Percentiles rank a stretch among this genome's conserved stretches.
These are phyloP conservation scores for Amesomyces nigricolor DNA, from an alignment of 2,329 filamentous ascomycete genomes.

Conservation along the genomic window DNA sequence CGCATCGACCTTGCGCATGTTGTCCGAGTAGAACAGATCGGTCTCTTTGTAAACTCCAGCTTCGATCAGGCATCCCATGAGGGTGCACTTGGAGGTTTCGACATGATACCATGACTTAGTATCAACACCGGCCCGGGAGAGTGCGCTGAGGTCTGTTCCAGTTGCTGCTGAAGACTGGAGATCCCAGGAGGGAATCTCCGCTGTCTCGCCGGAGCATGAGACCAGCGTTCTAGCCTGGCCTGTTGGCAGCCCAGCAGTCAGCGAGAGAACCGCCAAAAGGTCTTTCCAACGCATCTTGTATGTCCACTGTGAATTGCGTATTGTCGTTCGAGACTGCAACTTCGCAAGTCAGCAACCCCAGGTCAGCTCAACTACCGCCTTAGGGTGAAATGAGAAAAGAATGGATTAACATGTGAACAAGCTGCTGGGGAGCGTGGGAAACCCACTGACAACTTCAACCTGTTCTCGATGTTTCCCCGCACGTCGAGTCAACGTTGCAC, in stretches of 20 bases:
- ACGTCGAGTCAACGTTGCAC: constrained; percentile 9
- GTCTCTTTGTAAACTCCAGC: constrained; percentile 47
- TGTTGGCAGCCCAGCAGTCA: background rate
- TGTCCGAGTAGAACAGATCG: constrained; percentile 51
- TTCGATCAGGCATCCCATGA: constrained; percentile 53
- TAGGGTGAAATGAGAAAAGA: no score
- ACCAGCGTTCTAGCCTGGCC: constrained; percentile 17
- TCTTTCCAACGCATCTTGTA: background rate
- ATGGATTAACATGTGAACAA: no score
- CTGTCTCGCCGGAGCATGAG: constrained; percentile 27
- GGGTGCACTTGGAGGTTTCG: constrained; percentile 42
- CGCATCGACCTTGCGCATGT: constrained; percentile 37
- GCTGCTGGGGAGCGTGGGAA: no score
- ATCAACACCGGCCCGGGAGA: constrained; percentile 42
- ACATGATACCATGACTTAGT: constrained; percentile 48
- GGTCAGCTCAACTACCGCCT: no score
- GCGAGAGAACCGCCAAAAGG: background rate
- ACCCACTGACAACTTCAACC: background rate
- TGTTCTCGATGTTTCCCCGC: constrained; percentile 8
- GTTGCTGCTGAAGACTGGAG: constrained; percentile 41
- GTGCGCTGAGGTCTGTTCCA: constrained; percentile 31
- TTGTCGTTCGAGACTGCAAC: background rate
- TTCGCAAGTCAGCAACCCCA: no score
- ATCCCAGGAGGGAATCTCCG: constrained; percentile 42
- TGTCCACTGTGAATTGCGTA: background rate